Conservation (phyloP, 192 early-diverging fungal genomes). For the Mortierella hygrophila region DNA sequence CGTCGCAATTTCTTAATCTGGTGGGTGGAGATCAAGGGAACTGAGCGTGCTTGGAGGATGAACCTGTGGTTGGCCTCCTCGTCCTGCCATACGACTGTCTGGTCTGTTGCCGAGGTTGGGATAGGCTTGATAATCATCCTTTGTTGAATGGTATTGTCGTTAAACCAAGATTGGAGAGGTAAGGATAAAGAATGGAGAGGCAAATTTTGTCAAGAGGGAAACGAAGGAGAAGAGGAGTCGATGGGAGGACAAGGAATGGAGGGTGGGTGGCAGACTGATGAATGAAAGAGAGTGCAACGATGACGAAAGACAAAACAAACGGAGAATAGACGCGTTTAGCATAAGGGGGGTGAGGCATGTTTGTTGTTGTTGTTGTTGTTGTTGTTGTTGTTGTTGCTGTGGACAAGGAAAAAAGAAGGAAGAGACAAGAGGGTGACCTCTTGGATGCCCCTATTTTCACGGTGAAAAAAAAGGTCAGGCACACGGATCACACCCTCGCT, state of each 20-base stretch:
- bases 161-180: background rate
- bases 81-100: constrained; percentile 50
- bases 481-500: background rate
- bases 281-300: background rate
- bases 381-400: background rate
- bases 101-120: constrained; percentile 29
- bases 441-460: background rate
- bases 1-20: constrained; percentile 48
- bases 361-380: background rate
- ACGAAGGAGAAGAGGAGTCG: background rate
- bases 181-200: background rate
- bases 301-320: background rate
- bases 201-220: too few relatives aligned
- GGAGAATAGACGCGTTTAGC: background rate
- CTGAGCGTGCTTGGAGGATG: constrained; percentile 45
- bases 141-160: background rate
- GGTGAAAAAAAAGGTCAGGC: background rate
- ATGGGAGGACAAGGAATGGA: background rate
- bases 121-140: constrained; percentile 50
- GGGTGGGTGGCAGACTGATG: background rate
- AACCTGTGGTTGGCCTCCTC: constrained; percentile 56
- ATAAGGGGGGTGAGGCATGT: background rate
- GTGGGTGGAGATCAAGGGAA: constrained; percentile 35
- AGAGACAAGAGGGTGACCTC: background rate
- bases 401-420: background rate